Evolutionary conservation across 495 filamentous ascomycete species (phyloP), one percentile per base, ranked within the genome.

Genomic region (Hypoxylon perforatum): DNA sequence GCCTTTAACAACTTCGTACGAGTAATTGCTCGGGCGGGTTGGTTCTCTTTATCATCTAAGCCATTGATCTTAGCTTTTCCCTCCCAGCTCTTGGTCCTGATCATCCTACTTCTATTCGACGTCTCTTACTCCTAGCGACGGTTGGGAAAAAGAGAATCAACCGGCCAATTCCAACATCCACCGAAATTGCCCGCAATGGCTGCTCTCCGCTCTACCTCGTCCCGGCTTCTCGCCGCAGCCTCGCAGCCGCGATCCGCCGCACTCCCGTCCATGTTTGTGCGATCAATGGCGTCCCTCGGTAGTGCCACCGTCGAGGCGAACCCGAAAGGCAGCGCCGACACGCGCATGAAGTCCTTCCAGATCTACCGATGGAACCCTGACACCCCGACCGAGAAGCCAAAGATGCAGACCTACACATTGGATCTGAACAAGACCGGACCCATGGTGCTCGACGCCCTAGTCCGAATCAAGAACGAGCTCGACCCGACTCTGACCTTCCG

Each of bases 361-460:
- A 88, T 99, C 86, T 99, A 99, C 88, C 90, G 95, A 71, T 99
- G 95, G 95, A 96, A 96, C 76, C 95, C 95, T 39, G 95, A 98
- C 76, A 81, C 86, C 61, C 95, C 95, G 25, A 85, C 86, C 75
- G 86, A 90, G 81, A 99, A 99, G 87, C 94, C 95, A 38, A 85
- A 82, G 76, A 97, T 99, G 94, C 92, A 97, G 85, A 86, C 82
- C 63, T 99, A 97, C 80, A 89, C 91, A 17, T 81, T 99, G 65
- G 95, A 99, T 73, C 81, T 99, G 64, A 97, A 97, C 82, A 96
- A 97, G 89, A 99, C 95, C 46, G 95, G 95, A 7, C 95, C 95
- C 66, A 99, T 99, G 95, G 87, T 98, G 77, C 82, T 99, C 67
- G 95, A 99, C 78, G 95, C 95, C 50, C 81, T 99, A 70, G 96